These are phyloP conservation scores for Aspergillus candidus DNA, from an alignment of 2,329 filamentous ascomycete species.

Conservation along the genomic window DNA sequence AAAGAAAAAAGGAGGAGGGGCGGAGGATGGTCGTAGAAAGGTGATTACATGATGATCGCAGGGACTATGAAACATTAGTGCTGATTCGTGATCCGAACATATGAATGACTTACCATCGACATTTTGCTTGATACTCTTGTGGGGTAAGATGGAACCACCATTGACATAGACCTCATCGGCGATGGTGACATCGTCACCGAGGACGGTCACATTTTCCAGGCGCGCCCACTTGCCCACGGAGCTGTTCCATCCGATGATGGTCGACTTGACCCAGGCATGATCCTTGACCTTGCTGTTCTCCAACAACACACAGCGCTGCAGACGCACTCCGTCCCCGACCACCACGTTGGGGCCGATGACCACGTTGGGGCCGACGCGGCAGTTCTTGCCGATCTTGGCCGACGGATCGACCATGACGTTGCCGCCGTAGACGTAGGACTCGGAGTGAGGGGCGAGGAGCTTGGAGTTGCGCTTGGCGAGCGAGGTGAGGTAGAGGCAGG, in stretches of 20 bases:
- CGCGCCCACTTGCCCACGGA: constrained; percentile 92
- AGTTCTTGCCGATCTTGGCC: constrained; percentile 97
- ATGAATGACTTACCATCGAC: constrained; percentile 63
- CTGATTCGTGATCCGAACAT: background rate
- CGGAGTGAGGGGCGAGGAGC: constrained; percentile 65
- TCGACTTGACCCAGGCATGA: constrained; percentile 97
- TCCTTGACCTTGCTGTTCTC: constrained; percentile 93
- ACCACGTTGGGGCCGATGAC: constrained; percentile 91
- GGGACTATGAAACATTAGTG: constrained; percentile 30
- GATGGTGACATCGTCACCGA: constrained; percentile 95
- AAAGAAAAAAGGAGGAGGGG: constrained; percentile 11
- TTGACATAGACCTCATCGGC: constrained; percentile 99
- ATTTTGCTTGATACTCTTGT: constrained; percentile 99
- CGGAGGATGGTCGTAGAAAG: background rate
- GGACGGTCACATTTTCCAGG: constrained; percentile 94
- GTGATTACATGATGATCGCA: constrained; percentile 45
- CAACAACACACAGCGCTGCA: constrained; percentile 88
- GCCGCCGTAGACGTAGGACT: constrained; percentile 81
- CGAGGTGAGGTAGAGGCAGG: constrained; percentile 91
- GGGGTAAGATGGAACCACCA: constrained; percentile 85
- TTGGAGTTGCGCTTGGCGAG: constrained; percentile 86
- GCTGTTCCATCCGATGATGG: constrained; percentile 98
- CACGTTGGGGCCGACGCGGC: constrained; percentile 94
- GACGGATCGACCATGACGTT: constrained; percentile 93
- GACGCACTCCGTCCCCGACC: constrained; percentile 84